Evolutionary conservation across 179 eudicot genomes (phyloP).

Genomic region (Drosera spatulata): DNA sequence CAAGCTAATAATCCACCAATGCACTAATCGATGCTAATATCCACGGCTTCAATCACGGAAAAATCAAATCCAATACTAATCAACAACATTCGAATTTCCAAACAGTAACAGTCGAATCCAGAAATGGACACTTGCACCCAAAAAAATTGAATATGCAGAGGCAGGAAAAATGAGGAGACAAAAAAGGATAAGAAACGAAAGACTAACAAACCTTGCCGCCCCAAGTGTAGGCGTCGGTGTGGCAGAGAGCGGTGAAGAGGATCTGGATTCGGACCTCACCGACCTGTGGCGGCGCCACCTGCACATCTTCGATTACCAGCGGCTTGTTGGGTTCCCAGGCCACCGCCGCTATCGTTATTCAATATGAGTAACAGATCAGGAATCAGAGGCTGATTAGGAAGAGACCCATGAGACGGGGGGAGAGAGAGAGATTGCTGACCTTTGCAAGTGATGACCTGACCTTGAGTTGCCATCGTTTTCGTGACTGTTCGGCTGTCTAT

Average conservation of each 20-base stretch:
- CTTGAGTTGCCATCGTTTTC: conserved; percentile 49
- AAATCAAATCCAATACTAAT: no score
- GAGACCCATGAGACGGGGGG: not conserved
- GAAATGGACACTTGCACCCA: no score
- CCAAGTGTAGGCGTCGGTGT: conserved; percentile 99
- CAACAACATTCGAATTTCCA: no score
- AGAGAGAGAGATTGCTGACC: conserved; percentile 26
- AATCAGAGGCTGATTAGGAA: not conserved
- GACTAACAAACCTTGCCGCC: conserved; percentile 52
- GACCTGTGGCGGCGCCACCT: conserved; percentile 97
- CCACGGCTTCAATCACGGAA: no score
- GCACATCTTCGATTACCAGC: conserved; percentile 76
- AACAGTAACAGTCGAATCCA: no score
- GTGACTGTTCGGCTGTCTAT: not conserved
- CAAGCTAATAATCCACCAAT: no score
- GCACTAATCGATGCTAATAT: no score
- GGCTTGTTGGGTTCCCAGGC: conserved; percentile 98
- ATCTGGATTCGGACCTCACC: conserved; percentile 92
- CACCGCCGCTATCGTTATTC: conserved; percentile 64
- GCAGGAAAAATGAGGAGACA: not conserved
- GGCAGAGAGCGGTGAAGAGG: conserved; percentile 89
- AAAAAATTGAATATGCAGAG: not conserved
- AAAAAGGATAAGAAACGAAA: not conserved
- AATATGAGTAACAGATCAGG: not conserved
- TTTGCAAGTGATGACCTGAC: conserved; percentile 96